phyloP scores from a whole-genome alignment of 169 alveolate species.

The Plasmodium gallinaceum region DNA sequence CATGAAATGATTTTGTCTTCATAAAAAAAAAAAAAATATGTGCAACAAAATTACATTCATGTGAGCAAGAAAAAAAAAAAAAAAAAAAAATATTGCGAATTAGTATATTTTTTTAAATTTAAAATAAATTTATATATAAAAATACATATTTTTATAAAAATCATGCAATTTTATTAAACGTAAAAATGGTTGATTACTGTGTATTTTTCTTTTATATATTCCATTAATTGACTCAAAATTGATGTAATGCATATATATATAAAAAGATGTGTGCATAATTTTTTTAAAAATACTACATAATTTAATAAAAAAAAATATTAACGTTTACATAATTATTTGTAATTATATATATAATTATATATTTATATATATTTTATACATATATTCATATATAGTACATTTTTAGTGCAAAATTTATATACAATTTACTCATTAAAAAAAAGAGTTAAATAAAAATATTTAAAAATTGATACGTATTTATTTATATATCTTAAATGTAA shows the following conservation, averaged over 20 bases:
- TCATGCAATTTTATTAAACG: not conserved
- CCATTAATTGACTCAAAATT: not conserved
- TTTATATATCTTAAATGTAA: too few species aligned
- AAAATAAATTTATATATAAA: not conserved
- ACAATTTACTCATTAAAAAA: not conserved
- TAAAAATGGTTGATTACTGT: not conserved
- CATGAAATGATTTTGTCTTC: slow-evolving; percentile 2
- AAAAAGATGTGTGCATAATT: too few species aligned
- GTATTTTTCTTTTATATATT: not conserved
- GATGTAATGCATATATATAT: not conserved
- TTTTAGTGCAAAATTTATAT: not conserved
- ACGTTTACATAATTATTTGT: not conserved
- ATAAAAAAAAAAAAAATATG: not conserved
- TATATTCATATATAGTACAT: not conserved
- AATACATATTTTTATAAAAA: not conserved
- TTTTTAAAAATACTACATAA: too few species aligned
- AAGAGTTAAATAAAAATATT: too few species aligned
- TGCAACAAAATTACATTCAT: not conserved
- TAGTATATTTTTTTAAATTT: not conserved
- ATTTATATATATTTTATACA: not conserved
- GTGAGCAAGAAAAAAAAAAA: not conserved
- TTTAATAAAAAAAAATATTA: not conserved
- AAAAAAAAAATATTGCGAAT: slow-evolving; percentile 1
- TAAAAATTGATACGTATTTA: too few species aligned
- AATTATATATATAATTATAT: not conserved